These are phyloP conservation scores for Picochlorum sp. DNA, from an alignment of 139 green algal genomes.

Conservation along the genomic window DNA sequence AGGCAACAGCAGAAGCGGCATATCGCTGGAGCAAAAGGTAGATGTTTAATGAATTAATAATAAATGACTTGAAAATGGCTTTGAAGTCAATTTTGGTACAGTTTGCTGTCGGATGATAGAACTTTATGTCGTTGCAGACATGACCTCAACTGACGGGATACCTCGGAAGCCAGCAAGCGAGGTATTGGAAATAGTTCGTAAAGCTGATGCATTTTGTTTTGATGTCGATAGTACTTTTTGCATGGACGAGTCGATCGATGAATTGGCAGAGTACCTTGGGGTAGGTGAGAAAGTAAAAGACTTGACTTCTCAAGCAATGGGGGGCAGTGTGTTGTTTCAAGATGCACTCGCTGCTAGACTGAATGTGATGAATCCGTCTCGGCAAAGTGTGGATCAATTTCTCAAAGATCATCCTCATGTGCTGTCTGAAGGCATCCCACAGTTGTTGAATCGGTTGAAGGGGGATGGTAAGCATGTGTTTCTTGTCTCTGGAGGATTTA, in stretches of 20 bases:
- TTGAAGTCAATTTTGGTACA: too few relatives aligned
- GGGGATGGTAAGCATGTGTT: conserved; percentile 63
- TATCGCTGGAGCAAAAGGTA: too few relatives aligned
- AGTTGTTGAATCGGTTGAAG: conserved; percentile 66
- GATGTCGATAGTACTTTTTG: conserved; percentile 97
- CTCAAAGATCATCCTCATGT: conserved; percentile 1
- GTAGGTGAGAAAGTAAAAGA: conserved; percentile 66
- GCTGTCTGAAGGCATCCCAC: conserved; percentile 73
- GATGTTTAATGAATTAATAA: too few relatives aligned
- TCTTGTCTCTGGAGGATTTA: conserved; percentile 93
- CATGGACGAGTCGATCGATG: conserved; percentile 93
- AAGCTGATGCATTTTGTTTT: conserved; percentile 75
- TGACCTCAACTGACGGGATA: background rate
- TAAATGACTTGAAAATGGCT: too few relatives aligned
- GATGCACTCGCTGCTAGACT: conserved; percentile 73
- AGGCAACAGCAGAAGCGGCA: too few relatives aligned
- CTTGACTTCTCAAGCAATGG: conserved; percentile 75
- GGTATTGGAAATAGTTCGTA: background rate
- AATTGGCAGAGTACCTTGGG: conserved; percentile 84
- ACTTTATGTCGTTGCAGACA: too few relatives aligned
- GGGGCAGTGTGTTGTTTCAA: conserved; percentile 77
- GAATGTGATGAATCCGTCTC: conserved; percentile 56
- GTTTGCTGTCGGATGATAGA: background rate
- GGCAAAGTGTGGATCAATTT: background rate
- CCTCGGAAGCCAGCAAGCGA: background rate